These are phyloP conservation scores for Penicillium dipodomyicola DNA, from an alignment of 495 filamentous ascomycete genomes.

Conservation along the genomic window DNA sequence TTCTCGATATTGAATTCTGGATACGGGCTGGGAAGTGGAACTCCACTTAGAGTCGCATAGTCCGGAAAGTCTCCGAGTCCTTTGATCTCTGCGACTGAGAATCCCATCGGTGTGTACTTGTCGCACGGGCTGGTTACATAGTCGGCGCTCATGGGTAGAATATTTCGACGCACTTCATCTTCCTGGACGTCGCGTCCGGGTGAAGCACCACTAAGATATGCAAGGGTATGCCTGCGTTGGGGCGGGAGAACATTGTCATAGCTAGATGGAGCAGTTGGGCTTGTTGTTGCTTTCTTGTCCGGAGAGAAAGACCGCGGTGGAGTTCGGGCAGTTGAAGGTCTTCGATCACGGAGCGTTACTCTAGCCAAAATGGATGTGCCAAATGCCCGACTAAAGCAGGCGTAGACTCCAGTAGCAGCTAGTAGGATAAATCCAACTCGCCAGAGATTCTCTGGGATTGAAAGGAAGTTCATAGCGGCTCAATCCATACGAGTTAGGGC, in stretches of 20 bases:
- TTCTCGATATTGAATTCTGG: conserved; percentile 61
- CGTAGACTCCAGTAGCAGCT: conserved; percentile 24
- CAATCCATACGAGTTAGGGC: conserved; percentile 15
- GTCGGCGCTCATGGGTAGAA: conserved; percentile 46
- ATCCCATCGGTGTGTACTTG: conserved; percentile 55
- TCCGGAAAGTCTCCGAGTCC: conserved; percentile 79
- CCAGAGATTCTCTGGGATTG: conserved; percentile 23
- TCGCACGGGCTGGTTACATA: conserved; percentile 39
- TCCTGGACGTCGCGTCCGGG: conserved; percentile 30
- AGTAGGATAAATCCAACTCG: conserved; percentile 25
- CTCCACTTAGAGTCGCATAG: conserved; percentile 74
- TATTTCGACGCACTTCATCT: conserved; percentile 30
- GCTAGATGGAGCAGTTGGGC: conserved; percentile 27
- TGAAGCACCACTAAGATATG: conserved; percentile 23
- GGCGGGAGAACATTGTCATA: conserved; percentile 56
- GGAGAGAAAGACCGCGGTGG: conserved; percentile 59
- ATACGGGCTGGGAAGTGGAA: conserved; percentile 70
- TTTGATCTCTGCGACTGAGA: conserved; percentile 68
- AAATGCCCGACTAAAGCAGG: conserved; percentile 11
- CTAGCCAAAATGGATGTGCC: conserved; percentile 16
- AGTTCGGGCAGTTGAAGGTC: conserved; percentile 45
- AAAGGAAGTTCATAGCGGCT: conserved; percentile 15
- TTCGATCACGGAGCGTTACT: conserved; percentile 32
- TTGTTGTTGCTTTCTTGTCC: conserved; percentile 37
- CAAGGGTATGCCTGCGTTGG: conserved; percentile 52